These are phyloP conservation scores for Lotus japonicus DNA, from an alignment of 306 rosid genomes.

Conservation along the genomic window DNA sequence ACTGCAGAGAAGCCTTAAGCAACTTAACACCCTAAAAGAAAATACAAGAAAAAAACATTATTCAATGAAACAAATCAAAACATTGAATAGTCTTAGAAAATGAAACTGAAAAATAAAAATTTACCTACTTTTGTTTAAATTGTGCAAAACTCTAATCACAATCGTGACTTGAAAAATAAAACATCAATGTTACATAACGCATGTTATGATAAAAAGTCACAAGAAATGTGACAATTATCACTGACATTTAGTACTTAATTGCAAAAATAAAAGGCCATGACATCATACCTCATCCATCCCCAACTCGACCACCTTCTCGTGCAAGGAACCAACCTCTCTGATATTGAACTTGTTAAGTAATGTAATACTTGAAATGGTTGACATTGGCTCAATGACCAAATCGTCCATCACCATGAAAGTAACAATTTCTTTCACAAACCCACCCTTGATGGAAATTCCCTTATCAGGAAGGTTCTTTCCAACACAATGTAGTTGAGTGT, in stretches of 20 bases:
- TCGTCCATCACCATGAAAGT: conserved; percentile 41
- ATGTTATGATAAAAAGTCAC: no score
- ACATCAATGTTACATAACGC: no score
- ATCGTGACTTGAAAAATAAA: no score
- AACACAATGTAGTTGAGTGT: accelerated
- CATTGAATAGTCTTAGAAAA: no score
- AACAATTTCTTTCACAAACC: conserved; percentile 27
- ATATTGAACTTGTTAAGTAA: conserved; percentile 16
- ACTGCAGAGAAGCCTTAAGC: conserved; percentile 9
- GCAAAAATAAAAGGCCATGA: no score
- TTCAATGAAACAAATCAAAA: not conserved
- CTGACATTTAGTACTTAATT: no score
- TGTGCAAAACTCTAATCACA: not conserved
- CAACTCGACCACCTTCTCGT: conserved; percentile 26
- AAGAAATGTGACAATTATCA: no score
- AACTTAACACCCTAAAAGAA: not conserved
- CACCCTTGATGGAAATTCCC: not conserved
- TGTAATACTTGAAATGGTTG: conserved; percentile 17
- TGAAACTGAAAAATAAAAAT: no score
- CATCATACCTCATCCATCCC: conserved; percentile 19
- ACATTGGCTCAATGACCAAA: conserved; percentile 21
- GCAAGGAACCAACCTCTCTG: conserved; percentile 5
- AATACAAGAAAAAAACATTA: not conserved
- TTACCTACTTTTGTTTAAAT: no score
- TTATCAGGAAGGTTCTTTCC: not conserved